A percentile compares a stretch with the other conserved stretches of the same genome.
phyloP scores from a whole-genome alignment of 805 yeast genomes.

The Wickerhamiella azyma region DNA sequence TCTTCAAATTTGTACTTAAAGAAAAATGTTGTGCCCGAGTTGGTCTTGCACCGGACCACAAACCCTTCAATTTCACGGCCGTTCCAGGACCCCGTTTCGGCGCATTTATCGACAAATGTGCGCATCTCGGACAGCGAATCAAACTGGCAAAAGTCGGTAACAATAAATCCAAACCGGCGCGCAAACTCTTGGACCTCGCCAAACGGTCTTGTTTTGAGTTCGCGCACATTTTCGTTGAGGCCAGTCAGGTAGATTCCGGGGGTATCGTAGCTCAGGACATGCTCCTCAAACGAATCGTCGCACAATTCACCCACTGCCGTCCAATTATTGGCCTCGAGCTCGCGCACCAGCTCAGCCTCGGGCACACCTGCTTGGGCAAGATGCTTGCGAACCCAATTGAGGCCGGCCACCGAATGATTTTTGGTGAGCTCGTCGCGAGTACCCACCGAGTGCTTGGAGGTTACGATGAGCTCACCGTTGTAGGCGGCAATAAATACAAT shows the following conservation, averaged over 20 bases:
- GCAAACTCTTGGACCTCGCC: constrained; percentile 49
- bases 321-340: constrained; percentile 36
- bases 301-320: constrained; percentile 92
- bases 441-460: constrained; percentile 88
- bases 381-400: constrained; percentile 41
- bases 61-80: constrained; percentile 81
- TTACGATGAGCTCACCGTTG: constrained; percentile 68
- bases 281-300: constrained; percentile 90
- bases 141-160: constrained; percentile 36
- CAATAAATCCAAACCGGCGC: constrained; percentile 47
- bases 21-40: constrained; percentile 38
- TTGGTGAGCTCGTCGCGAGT: constrained; percentile 26
- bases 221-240: constrained; percentile 50
- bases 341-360: constrained; percentile 39
- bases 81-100: constrained; percentile 55
- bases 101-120: constrained; percentile 40
- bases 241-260: constrained; percentile 91
- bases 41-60: constrained; percentile 55
- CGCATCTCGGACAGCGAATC: constrained; percentile 32
- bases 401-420: constrained; percentile 66
- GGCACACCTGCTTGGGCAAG: constrained; percentile 31
- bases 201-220: constrained; percentile 54
- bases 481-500: constrained; percentile 69
- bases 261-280: constrained; percentile 58
- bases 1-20: constrained; percentile 93